phyloP scores from a whole-genome alignment of 2,329 filamentous ascomycete species.

The Atkinsonella texensis region DNA sequence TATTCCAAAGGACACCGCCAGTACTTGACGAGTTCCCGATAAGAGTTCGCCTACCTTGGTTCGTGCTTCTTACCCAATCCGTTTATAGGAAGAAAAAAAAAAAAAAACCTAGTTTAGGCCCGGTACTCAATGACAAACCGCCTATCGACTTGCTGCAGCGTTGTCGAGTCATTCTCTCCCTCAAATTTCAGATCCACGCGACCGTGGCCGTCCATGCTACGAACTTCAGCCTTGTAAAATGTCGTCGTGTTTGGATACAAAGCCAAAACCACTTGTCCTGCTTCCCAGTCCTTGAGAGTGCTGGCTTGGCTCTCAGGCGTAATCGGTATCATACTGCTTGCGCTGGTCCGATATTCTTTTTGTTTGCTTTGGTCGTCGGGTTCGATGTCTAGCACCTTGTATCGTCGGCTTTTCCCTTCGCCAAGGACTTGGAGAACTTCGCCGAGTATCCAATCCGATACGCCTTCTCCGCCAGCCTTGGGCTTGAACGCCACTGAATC shows the following conservation, averaged over 20 bases:
- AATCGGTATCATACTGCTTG: constrained; percentile 67
- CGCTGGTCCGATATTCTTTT: constrained; percentile 57
- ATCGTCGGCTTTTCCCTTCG: constrained; percentile 65
- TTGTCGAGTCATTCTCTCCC: constrained; percentile 62
- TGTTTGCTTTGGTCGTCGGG: constrained; percentile 58
- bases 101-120: constrained; percentile 9
- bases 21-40: background rate
- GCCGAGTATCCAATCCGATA: constrained; percentile 59
- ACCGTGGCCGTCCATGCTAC: constrained; percentile 47
- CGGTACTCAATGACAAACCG: constrained; percentile 67
- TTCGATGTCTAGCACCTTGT: constrained; percentile 70
- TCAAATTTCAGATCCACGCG: constrained; percentile 63
- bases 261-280: constrained; percentile 62
- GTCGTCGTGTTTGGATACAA: constrained; percentile 76
- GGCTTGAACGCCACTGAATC: constrained; percentile 57
- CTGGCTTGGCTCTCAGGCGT: constrained; percentile 39
- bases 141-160: constrained; percentile 62
- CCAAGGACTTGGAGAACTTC: constrained; percentile 65
- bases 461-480: constrained; percentile 37
- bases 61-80: no score
- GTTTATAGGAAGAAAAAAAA: no score
- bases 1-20: no score
- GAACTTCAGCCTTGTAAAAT: constrained; percentile 75
- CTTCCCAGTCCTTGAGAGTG: constrained; percentile 47
- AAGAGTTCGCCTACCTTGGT: no score